Conservation (phyloP, 192 early-diverging fungal species). For the Powellomyces hirtus region DNA sequence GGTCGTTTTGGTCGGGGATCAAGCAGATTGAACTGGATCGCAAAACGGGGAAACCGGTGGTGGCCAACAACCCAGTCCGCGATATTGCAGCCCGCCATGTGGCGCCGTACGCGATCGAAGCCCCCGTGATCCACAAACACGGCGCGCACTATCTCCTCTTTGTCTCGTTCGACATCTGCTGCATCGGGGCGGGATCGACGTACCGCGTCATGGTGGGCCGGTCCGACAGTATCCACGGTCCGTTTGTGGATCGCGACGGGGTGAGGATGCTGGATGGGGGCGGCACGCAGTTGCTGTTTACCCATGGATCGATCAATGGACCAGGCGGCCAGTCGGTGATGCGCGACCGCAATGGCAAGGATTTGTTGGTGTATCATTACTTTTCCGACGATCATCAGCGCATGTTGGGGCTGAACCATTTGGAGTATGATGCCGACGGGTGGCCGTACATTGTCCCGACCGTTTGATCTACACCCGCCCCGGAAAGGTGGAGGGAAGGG, state of each 20-base stretch:
- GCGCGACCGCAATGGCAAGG: not conserved
- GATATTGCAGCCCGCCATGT: too few relatives aligned
- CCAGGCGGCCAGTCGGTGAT: not conserved
- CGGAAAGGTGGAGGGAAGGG: too few relatives aligned
- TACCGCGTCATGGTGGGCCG: slow-evolving; percentile 9
- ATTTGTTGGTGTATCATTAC: not conserved
- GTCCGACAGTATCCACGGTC: not conserved
- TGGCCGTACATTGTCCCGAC: too few relatives aligned
- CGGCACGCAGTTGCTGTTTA: not conserved
- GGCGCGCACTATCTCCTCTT: not conserved
- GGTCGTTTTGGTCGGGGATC: slow-evolving; percentile 2
- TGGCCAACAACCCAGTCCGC: not conserved
- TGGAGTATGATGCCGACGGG: too few relatives aligned
- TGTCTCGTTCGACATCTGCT: too few relatives aligned
- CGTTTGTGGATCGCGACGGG: not conserved
- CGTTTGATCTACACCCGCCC: too few relatives aligned
- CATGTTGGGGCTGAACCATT: too few relatives aligned
- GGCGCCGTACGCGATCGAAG: not conserved
- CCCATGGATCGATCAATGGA: not conserved
- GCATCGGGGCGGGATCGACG: too few relatives aligned
- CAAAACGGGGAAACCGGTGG: not conserved
- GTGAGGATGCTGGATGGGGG: not conserved
- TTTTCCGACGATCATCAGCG: not conserved
- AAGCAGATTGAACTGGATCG: not conserved
- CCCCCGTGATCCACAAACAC: not conserved